Base-by-base conservation (phyloP, 2,329 filamentous ascomycete genomes). In the Clonostachys sp. region DNA sequence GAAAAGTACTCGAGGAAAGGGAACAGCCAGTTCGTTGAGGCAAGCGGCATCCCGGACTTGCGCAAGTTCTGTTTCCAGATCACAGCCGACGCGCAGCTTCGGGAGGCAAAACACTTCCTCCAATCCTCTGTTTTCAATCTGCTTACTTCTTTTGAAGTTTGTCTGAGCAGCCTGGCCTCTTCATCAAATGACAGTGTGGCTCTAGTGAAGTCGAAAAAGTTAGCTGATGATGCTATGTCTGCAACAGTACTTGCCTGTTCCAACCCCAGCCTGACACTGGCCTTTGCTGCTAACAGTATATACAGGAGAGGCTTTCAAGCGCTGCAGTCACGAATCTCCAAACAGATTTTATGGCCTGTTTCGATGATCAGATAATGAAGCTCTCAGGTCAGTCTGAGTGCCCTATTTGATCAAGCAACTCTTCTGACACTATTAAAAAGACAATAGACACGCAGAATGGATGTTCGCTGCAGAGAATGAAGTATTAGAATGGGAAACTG, bases 61-160 rank as follows among this genome's bases (percentile, higher is more conserved):
- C 63, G 65, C 20, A 50, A 48, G 9, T 66, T 63, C 45, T 67
- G 63, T 46, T 58, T 61, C 34, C 58, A 48, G 3, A 54, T 64
- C n/a, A 60, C 60, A n/a, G 60, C 61, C 14, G 60, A 61, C 30
- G 59, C 60, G 12, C 61, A 63, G 35, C 54, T 62, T 9, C 51
- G 45, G 3, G 60, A 64, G 42, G 59, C 59, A 5, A 61, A 53
- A 34, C 50, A 65, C 42, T 64, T 60, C 39, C 46, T 66, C 8
- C 49, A 51, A 42, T 55, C 62, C 1, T 52, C 47, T 9, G 41
- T 65, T 6, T 51, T 54, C 2, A 55, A 55, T 17, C 42, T 65
- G 5, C 47, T 66, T 12, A 61, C 55, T 30, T 64, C 62, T 3
- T 47, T 62, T 4, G 51, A 60, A 8, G 17, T 66, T 3, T 63